Base-by-base conservation (phyloP, 495 filamentous ascomycete species). In the Penicillium dipodomyicola region DNA sequence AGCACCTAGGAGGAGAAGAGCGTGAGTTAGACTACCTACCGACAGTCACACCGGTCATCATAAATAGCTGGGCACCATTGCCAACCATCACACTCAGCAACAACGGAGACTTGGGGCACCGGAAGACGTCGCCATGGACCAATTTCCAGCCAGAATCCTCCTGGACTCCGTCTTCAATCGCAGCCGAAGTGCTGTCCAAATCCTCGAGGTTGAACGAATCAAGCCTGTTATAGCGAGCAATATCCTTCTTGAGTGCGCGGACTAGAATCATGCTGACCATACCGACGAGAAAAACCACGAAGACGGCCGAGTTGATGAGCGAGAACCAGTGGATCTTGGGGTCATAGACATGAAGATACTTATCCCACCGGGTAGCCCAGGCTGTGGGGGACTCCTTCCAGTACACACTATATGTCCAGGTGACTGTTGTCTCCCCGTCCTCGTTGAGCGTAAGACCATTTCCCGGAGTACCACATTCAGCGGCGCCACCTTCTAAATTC, bases 71-170 rank as follows among this genome's bases (percentile, higher is more conserved):
- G 37, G 91, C 89, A 23, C 94, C 94, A 67, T 94, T 97, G 33
- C 94, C 94, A 47, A 97, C 81, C 64, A 98, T 81, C 14, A 98
- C 78, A 67, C 91, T 90, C 20, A 98, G 81, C 7, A 96, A 76
- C 42, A 98, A 79, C 1, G 92, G 88, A 52, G 89, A 84, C 54
- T 84, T 81, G 5, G 94, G 94, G 11, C 90, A 84, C 41, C 94
- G 85, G 80, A 98, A 98, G 40, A 98, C 93, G 72, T 98, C 94
- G 43, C 94, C 94, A 64, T 98, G 94, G 0, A 98, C 92, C 43
- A 98, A 77, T 74, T 98, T 98, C 94, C 94, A 98, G 37, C 94
- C 94, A 5, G 91, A 96, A 71, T 98, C 94, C 69, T 98, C 94
- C 67, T 96, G 92, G 1, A 97, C 89, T 14, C 92, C 92, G 65